Conservation (phyloP, 306 rosid species). For the Crotalaria pallida region DNA sequence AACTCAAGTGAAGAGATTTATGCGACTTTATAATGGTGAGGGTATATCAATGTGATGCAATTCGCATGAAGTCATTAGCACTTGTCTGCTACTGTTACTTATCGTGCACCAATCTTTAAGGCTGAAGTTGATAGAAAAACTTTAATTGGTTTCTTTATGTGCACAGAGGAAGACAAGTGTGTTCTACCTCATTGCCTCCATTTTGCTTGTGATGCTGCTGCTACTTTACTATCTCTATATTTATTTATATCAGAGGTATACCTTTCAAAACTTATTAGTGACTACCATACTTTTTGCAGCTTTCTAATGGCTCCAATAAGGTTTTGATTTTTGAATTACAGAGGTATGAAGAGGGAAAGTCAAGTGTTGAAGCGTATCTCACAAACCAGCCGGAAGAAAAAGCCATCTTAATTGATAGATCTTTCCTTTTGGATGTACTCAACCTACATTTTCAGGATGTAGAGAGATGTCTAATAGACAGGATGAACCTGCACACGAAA, state of each 20-base stretch:
- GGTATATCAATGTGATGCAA: background rate
- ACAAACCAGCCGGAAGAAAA: slow-evolving; percentile 50
- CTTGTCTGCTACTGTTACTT: background rate
- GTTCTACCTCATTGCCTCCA: slow-evolving; percentile 46
- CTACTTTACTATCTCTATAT: slow-evolving; percentile 53
- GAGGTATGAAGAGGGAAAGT: slow-evolving; percentile 53
- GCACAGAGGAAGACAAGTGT: slow-evolving; percentile 52
- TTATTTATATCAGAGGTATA: slow-evolving; percentile 63
- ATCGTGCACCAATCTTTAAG: background rate
- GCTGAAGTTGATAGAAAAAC: background rate
- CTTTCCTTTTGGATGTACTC: slow-evolving; percentile 7
- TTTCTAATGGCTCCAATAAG: slow-evolving; percentile 2
- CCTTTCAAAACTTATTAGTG: background rate
- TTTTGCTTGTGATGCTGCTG: slow-evolving; percentile 45
- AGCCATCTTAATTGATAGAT: slow-evolving; percentile 42
- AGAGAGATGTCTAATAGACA: slow-evolving; percentile 7
- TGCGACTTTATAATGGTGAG: slow-evolving; percentile 7
- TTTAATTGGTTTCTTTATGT: slow-evolving; percentile 5
- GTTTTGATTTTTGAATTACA: slow-evolving; percentile 28
- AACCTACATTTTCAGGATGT: slow-evolving; percentile 2
- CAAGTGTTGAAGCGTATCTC: slow-evolving; percentile 57
- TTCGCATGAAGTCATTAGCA: background rate
- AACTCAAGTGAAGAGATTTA: background rate
- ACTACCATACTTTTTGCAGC: background rate
- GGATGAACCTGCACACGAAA: background rate